phyloP scores from a whole-genome alignment of 2,329 filamentous ascomycete species.

The Fusarium pseudoanthophilum region DNA sequence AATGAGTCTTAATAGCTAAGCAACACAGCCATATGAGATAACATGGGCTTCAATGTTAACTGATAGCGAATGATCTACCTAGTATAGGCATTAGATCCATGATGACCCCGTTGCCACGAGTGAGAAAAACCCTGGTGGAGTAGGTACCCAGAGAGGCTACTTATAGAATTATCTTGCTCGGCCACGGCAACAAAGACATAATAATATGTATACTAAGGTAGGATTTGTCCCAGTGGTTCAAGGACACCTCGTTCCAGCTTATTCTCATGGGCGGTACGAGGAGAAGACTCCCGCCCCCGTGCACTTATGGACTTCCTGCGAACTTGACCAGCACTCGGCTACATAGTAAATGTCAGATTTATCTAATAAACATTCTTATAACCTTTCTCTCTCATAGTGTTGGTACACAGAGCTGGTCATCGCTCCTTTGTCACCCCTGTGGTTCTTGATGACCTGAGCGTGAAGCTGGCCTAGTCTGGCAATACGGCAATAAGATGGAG shows the following conservation, averaged over 20 bases:
- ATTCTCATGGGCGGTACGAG: not conserved
- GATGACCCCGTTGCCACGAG: not conserved
- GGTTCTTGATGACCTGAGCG: not conserved
- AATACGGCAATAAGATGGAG: constrained; percentile 6
- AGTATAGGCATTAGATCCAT: not conserved
- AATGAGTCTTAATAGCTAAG: not conserved
- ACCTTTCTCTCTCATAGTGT: not conserved
- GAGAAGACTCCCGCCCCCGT: not conserved
- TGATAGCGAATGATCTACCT: not conserved
- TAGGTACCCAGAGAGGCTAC: not conserved
- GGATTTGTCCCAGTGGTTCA: too few relatives aligned
- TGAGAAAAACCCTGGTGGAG: not conserved
- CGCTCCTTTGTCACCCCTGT: not conserved
- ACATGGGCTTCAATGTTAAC: not conserved
- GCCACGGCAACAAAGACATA: not conserved
- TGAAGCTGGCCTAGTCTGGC: constrained; percentile 3
- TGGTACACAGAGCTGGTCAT: not conserved
- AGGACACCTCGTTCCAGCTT: not conserved
- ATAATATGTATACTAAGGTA: not conserved
- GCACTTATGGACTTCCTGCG: constrained; percentile 6
- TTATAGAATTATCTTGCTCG: not conserved
- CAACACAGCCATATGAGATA: not conserved
- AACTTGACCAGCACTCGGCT: constrained; percentile 20
- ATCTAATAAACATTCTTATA: not conserved
- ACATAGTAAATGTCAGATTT: not conserved